Percentiles rank a stretch among this genome's conserved stretches.
Conservation (phyloP, 108 stramenopile genomes). For the Parietichytrium sp. region DNA sequence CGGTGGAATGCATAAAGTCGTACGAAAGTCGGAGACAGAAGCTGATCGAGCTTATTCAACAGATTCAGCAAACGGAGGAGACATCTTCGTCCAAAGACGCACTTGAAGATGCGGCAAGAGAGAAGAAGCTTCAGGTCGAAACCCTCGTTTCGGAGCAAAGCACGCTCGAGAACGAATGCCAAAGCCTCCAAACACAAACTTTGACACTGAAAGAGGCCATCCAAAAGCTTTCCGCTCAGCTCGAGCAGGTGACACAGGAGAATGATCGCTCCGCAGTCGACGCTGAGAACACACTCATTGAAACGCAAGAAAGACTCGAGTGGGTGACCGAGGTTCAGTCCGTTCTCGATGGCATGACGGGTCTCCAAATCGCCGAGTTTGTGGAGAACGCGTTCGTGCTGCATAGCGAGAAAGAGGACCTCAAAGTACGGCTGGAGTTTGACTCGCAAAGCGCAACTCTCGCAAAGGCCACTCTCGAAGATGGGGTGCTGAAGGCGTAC, state of each 20-base stretch:
- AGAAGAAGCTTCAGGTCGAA: background rate
- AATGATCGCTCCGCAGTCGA: background rate
- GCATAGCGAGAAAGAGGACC: background rate
- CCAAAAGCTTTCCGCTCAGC: background rate
- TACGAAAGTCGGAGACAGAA: background rate
- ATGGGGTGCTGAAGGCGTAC: no score
- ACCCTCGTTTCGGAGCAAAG: background rate
- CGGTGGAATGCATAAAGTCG: background rate
- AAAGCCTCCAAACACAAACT: background rate
- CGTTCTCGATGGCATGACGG: slow-evolving; percentile 25
- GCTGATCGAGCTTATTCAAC: no score
- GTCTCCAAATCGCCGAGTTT: background rate
- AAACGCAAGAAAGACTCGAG: slow-evolving; percentile 8
- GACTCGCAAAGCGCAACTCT: background rate
- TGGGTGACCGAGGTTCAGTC: background rate
- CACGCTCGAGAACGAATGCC: background rate
- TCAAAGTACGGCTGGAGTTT: background rate
- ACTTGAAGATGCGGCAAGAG: no score
- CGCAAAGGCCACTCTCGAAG: no score
- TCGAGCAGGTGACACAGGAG: background rate
- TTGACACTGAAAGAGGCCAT: background rate
- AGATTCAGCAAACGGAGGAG: no score
- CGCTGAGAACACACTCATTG: no score
- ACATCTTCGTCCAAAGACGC: no score
- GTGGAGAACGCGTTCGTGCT: background rate